These are phyloP conservation scores for Cornus suecica DNA, from an alignment of 148 eudicot genomes.

Conservation along the genomic window DNA sequence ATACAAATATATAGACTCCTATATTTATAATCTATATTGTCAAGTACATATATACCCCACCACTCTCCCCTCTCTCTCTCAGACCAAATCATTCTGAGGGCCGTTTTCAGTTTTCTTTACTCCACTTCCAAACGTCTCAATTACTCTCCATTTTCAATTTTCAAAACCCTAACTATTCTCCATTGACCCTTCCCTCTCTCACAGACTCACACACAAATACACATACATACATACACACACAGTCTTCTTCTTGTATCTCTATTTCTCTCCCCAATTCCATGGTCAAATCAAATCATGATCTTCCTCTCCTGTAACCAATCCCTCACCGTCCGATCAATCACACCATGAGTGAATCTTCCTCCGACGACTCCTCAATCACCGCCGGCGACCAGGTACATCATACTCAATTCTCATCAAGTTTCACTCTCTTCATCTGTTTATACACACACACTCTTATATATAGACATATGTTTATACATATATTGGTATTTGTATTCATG, in stretches of 20 bases:
- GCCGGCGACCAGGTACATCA: conserved; percentile 36
- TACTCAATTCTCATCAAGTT: background rate
- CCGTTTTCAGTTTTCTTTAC: conserved; percentile 22
- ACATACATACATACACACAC: no score
- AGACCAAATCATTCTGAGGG: background rate
- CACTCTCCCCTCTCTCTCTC: conserved; percentile 1
- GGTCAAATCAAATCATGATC: background rate
- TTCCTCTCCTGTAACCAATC: background rate
- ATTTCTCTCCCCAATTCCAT: background rate
- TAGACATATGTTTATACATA: background rate
- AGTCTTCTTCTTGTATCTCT: background rate
- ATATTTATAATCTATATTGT: no score
- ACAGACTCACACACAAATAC: no score
- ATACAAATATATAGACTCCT: no score
- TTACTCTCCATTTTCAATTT: background rate
- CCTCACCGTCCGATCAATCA: background rate
- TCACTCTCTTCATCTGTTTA: background rate
- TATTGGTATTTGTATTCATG: background rate
- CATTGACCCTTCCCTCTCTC: conserved; percentile 15
- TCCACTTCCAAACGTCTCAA: conserved; percentile 7
- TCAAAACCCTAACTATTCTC: conserved; percentile 7
- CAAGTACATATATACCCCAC: background rate
- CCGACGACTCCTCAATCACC: conserved; percentile 45
- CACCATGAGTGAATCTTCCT: conserved; percentile 35
- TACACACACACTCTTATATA: no score